Evolutionary conservation across 257 asterid genomes (phyloP), one percentile per base, ranked within the genome.

Genomic region (Solanum chilense): DNA sequence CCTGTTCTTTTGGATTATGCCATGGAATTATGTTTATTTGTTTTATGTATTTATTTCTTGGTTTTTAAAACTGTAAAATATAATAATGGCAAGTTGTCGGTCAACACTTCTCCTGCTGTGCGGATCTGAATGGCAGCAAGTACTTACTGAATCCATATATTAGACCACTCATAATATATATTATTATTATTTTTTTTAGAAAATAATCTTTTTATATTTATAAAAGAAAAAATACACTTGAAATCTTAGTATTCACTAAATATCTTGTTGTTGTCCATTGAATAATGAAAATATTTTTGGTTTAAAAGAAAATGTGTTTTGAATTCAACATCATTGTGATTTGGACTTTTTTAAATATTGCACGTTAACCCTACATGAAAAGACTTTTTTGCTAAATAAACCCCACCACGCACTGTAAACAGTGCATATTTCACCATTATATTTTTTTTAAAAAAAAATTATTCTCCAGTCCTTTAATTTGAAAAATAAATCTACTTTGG

Each of bases 51-150:
- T 44, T 68, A 12, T 44, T 52, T 64, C 56, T 80, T 52, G 20
- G 14, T 81, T 86, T 74, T 41, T 12, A 6, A 8, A 70, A 37
- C 39, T 6, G 76, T 7, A 47, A 62, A 23, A 81, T 41, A 68
- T 27, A 31, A 25, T 27, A 86, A 45, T 62, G 27, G 47, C 77
- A 87, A 89, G 69, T 58, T 82, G 87, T 20, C 66, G 83, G 90
- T 90, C 92, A 90, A 86, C 74, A 33, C 37, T 64, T 45, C 39
- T 49, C 44, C 29, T 56, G 49, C 83, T 14, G 88, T 66, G 86
- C 84, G 87, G 93, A 93, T 93, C 92, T 93, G 91, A 86, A 89
- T 82, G 41, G 58, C 71, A 75, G 83, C 10, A 76, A 76, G 8
- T 76, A 76, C 33, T 23, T 20, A 64, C 56, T 37, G 39, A 37